Evolutionary conservation across 805 yeast genomes (phyloP).

Genomic region (Pichia insulana): DNA sequence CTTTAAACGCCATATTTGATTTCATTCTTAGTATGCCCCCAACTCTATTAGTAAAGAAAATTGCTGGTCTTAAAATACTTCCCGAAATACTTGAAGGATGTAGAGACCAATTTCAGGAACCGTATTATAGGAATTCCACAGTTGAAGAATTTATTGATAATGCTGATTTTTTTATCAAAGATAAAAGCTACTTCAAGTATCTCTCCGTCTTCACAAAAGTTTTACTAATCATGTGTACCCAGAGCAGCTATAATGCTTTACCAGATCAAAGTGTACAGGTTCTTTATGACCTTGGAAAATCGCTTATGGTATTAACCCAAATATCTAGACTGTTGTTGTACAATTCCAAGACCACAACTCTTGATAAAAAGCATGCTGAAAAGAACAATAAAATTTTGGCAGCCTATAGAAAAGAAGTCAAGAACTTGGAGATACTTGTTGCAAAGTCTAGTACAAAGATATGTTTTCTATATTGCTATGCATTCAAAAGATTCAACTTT

Average conservation of each 20-base stretch:
- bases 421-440: too few species aligned
- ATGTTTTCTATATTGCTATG: too few species aligned
- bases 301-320: not conserved
- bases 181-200: not conserved
- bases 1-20: not conserved
- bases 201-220: not conserved
- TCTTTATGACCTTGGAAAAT: not conserved
- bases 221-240: not conserved
- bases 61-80: not conserved
- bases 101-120: not conserved
- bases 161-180: not conserved
- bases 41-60: not conserved
- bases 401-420: too few species aligned
- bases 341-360: not conserved
- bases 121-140: not conserved
- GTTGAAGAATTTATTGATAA: not conserved
- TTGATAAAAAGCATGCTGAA: not conserved
- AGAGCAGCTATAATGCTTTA: not conserved
- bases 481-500: too few species aligned
- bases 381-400: not conserved
- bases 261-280: not conserved
- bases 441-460: too few species aligned
- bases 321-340: not conserved
- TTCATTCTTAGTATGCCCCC: conserved; percentile 3
- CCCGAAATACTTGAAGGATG: conserved; percentile 1